These are phyloP conservation scores for Eucalyptus coolabah DNA, from an alignment of 345 rosid genomes.

Conservation along the genomic window DNA sequence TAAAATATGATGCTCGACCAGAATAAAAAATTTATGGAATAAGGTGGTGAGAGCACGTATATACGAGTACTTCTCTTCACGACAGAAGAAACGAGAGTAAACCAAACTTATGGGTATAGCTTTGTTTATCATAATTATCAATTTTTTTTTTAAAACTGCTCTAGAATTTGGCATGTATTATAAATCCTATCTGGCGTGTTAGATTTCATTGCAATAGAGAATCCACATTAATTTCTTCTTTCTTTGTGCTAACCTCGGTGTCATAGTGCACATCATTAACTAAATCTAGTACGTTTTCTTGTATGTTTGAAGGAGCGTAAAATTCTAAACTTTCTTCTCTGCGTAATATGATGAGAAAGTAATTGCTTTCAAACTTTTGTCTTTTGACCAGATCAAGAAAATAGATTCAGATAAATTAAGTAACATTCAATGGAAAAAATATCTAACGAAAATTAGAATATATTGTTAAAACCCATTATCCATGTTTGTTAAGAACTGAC, in stretches of 20 bases:
- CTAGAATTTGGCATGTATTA: neutral
- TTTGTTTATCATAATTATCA: neutral
- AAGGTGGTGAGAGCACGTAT: neutral
- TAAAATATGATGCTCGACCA: neutral
- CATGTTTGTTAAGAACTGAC: neutral
- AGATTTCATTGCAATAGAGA: neutral
- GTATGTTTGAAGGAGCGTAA: neutral
- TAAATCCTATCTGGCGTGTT: neutral
- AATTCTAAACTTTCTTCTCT: neutral
- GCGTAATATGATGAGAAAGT: neutral
- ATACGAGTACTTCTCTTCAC: neutral
- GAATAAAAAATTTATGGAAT: neutral
- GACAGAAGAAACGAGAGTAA: neutral
- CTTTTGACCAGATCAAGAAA: neutral
- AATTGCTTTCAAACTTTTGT: neutral
- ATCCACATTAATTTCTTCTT: neutral
- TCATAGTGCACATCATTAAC: neutral
- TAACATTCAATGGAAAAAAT: neutral
- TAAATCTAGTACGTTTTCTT: neutral
- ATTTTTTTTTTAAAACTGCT: neutral
- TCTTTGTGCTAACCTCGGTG: neutral
- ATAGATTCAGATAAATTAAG: neutral
- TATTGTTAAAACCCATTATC: neutral
- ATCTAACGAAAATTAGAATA: neutral
- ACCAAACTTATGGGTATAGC: neutral